Evolutionary conservation across 2,329 filamentous ascomycete species (phyloP).

Genomic region (Decorospora gaudefroyi): DNA sequence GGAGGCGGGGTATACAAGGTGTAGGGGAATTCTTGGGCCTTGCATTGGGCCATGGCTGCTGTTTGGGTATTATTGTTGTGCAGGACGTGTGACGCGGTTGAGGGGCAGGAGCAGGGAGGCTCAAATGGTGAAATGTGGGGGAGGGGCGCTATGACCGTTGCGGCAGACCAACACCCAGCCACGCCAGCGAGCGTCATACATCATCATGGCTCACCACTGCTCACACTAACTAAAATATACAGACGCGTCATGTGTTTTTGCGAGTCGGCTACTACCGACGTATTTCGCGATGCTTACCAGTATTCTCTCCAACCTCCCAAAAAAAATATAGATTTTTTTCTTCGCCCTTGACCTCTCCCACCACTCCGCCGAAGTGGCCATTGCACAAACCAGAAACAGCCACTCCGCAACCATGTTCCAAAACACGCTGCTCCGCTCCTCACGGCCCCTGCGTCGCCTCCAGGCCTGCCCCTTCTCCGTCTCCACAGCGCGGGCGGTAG

Average conservation of each 20-base stretch:
- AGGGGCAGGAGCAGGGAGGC: too few relatives aligned
- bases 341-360: not conserved
- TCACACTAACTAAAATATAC: slow-evolving; percentile 6
- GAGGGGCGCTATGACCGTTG: slow-evolving; percentile 25
- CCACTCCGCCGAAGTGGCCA: too few relatives aligned
- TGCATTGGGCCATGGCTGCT: slow-evolving; percentile 16
- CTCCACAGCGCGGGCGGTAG: slow-evolving; percentile 12
- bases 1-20: slow-evolving; percentile 39
- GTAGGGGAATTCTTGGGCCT: slow-evolving; percentile 45
- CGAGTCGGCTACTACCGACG: too few relatives aligned
- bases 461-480: slow-evolving; percentile 23
- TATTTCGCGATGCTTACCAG: too few relatives aligned
- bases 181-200: slow-evolving; percentile 29
- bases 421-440: slow-evolving; percentile 14
- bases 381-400: not conserved
- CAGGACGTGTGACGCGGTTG: not conserved
- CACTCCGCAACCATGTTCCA: slow-evolving; percentile 16
- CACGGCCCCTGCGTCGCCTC: slow-evolving; percentile 9
- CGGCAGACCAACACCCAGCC: slow-evolving; percentile 8
- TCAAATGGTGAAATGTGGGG: slow-evolving; percentile 26
- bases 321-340: too few relatives aligned
- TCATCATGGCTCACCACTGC: slow-evolving; percentile 29
- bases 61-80: not conserved
- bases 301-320: too few relatives aligned
- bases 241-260: slow-evolving; percentile 26